Evolutionary conservation across 805 yeast species (phyloP).

Genomic region (Yamadazyma kitorensis): DNA sequence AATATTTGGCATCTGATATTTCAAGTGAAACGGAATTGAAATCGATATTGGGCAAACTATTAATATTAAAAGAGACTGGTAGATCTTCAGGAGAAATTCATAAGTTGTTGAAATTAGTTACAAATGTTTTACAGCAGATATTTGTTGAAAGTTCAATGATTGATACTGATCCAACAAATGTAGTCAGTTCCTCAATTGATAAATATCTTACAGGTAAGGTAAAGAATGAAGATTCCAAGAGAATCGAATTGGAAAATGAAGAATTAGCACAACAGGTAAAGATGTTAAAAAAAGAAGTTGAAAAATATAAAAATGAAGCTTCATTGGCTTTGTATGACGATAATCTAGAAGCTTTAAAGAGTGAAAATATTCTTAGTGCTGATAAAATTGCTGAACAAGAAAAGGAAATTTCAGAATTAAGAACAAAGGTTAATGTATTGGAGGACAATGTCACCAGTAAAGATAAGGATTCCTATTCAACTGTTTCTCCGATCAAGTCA

Average conservation of each 20-base stretch:
- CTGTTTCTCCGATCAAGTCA: constrained; percentile 14
- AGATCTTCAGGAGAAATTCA: constrained; percentile 21
- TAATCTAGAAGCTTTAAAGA: constrained; percentile 21
- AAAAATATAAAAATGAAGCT: constrained; percentile 19
- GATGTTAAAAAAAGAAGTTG: constrained; percentile 18
- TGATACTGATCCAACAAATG: neutral
- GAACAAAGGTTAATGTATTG: constrained; percentile 19
- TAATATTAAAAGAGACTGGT: constrained; percentile 22
- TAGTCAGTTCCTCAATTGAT: constrained; percentile 26
- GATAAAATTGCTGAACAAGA: constrained; percentile 23
- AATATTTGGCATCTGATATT: constrained; percentile 6
- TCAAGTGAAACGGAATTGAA: constrained; percentile 14
- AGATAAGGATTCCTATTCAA: constrained; percentile 7
- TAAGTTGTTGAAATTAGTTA: constrained; percentile 25
- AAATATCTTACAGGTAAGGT: constrained; percentile 32
- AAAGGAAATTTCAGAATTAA: constrained; percentile 22
- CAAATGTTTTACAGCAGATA: constrained; percentile 30
- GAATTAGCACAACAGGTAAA: constrained; percentile 17
- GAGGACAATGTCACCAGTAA: constrained; percentile 12
- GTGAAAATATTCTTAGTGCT: constrained; percentile 19
- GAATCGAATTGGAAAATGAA: constrained; percentile 31
- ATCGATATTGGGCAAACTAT: constrained; percentile 23
- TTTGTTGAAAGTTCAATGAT: constrained; percentile 12
- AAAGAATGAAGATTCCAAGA: constrained; percentile 30
- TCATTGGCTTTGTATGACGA: constrained; percentile 20